Evolutionary conservation across 371 early-diverging fungal species (phyloP), one percentile per base, ranked within the genome.

Genomic region (Mucor circinelloides): DNA sequence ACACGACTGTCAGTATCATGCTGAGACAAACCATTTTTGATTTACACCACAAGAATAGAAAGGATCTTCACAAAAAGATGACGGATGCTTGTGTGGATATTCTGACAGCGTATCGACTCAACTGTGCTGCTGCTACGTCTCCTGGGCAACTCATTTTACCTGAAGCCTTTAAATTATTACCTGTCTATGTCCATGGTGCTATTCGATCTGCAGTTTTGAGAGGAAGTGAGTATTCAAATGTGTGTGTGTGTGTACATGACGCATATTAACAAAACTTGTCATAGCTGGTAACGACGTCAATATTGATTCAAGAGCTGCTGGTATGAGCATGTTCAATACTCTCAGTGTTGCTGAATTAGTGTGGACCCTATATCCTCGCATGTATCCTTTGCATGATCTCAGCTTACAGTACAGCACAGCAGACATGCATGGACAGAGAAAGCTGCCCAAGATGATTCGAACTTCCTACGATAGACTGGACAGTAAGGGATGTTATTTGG

Each of bases 131-230:
- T 6, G 86, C 93, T 4, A 93, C 94, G 8, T 89, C 95, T 2
- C 90, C 96, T 6, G 97, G 97, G 30, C 98, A 98, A 83, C 85
- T 99, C 8, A 97, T 99, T 60, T 80, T 99, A 55, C 99, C 99
- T 8, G 99, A 99, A 72, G 89, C 95, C 0, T 96, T 92, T 83
- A 99, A 99, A 78, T 83, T 98, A 63, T 85, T 93, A 61, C 99
- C 99, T n/a, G 81, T 98, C 34, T 97, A 93, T 80, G 81, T 90
- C 3, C 87, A 97, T 42, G 82, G 94, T 19, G 71, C 97, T 50
- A 81, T 95, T 34, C 95, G 97, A 69, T 88, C 90, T 34, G 82
- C 85, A 44, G 89, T 93, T 0, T 82, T 97, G 42, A 87, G 95
- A 60, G 84, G 83, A 56, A 91, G 92, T 84, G 73, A 69, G 67